phyloP scores from a whole-genome alignment of 441 rosid species.

The Croton setiger region DNA sequence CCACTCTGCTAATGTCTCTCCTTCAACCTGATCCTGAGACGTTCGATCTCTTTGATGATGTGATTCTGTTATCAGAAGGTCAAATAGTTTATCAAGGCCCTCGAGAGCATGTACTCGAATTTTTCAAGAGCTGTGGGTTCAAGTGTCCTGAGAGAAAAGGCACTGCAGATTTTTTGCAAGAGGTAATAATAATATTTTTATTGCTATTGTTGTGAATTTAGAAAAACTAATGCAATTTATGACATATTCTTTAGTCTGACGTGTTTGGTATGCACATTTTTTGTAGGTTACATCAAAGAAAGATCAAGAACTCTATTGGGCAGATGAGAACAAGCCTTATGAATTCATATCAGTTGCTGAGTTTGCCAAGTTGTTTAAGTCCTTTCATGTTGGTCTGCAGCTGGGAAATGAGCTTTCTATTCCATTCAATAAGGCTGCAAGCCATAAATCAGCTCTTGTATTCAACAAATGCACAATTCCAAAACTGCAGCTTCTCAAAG shows the following conservation, averaged over 20 bases:
- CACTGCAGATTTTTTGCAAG: slow-evolving; percentile 80
- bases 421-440: slow-evolving; percentile 41
- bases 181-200: slow-evolving; percentile 35
- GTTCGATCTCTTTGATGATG: slow-evolving; percentile 67
- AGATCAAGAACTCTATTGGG: slow-evolving; percentile 81
- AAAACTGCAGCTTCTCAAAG: slow-evolving; percentile 49
- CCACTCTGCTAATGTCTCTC: slow-evolving; percentile 36
- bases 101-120: slow-evolving; percentile 43
- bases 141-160: slow-evolving; percentile 75
- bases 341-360: slow-evolving; percentile 50
- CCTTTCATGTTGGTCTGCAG: slow-evolving; percentile 48
- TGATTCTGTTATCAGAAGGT: slow-evolving; percentile 64
- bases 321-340: slow-evolving; percentile 45
- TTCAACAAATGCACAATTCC: slow-evolving; percentile 48
- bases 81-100: slow-evolving; percentile 77
- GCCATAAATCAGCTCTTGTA: slow-evolving; percentile 58
- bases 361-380: slow-evolving; percentile 45
- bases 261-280: not conserved
- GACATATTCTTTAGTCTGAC: not conserved
- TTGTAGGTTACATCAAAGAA: slow-evolving; percentile 69
- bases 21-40: slow-evolving; percentile 80
- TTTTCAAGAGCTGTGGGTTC: slow-evolving; percentile 67
- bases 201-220: not conserved
- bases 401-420: slow-evolving; percentile 42
- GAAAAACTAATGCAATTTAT: not conserved